These are phyloP conservation scores for Escovopsis sp. DNA, from an alignment of 2,329 filamentous ascomycete genomes.

Conservation along the genomic window DNA sequence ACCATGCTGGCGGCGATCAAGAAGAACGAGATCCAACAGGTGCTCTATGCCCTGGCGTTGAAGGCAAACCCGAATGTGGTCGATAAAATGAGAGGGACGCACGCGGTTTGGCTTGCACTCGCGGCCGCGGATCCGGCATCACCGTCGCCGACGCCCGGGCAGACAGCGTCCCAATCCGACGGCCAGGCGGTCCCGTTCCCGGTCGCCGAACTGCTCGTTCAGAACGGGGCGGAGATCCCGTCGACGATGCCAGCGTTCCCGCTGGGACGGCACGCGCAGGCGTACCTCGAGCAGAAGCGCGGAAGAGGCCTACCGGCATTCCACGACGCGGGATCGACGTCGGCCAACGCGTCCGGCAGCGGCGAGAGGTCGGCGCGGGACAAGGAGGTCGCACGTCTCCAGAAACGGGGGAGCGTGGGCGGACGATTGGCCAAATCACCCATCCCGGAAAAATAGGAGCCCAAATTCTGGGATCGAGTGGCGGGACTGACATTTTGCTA, in stretches of 20 bases:
- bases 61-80: constrained; percentile 73
- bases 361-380: constrained; percentile 43
- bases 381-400: constrained; percentile 47
- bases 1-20: constrained; percentile 86
- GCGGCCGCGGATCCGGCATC: constrained; percentile 83
- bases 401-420: constrained; percentile 68
- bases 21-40: constrained; percentile 86
- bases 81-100: constrained; percentile 77
- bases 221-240: constrained; percentile 88
- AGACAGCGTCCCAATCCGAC: constrained; percentile 20
- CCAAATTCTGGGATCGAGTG: constrained; percentile 25
- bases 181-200: constrained; percentile 58
- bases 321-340: constrained; percentile 44
- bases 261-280: constrained; percentile 61
- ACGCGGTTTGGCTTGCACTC: constrained; percentile 79
- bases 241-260: constrained; percentile 63
- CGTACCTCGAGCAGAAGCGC: constrained; percentile 72
- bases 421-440: constrained; percentile 54
- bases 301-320: constrained; percentile 30
- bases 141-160: constrained; percentile 39
- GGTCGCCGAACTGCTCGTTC: constrained; percentile 77
- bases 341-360: constrained; percentile 33
- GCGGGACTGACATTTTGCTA: constrained; percentile 23
- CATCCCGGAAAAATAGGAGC: constrained; percentile 46
- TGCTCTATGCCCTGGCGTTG: constrained; percentile 79